phyloP scores from a whole-genome alignment of 306 rosid genomes.

The Fagus sylvatica region DNA sequence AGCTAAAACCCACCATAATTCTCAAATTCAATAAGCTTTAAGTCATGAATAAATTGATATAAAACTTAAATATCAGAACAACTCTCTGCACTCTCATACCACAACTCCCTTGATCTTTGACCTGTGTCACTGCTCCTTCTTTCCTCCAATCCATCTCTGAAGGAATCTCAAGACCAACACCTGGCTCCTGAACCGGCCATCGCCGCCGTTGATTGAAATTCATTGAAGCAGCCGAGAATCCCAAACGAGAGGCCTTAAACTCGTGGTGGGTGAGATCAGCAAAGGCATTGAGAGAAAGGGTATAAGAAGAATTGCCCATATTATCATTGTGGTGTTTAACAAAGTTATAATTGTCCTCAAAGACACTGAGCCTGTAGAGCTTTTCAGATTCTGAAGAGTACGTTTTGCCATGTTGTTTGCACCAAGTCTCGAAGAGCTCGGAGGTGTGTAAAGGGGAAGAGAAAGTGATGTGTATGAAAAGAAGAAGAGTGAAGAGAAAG shows the following conservation, averaged over 20 bases:
- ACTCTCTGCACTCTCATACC: slow-evolving; percentile 56
- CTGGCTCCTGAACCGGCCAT: slow-evolving; percentile 15
- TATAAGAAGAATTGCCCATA: slow-evolving; percentile 45
- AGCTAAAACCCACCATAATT: background rate
- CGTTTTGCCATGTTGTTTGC: slow-evolving; percentile 58
- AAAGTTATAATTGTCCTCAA: slow-evolving; percentile 61
- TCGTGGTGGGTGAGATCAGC: slow-evolving; percentile 87
- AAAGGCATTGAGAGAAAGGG: slow-evolving; percentile 75
- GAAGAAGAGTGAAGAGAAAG: slow-evolving; percentile 19
- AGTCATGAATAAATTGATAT: background rate
- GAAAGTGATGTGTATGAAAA: slow-evolving; percentile 12
- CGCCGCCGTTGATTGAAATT: slow-evolving; percentile 14
- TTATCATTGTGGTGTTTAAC: slow-evolving; percentile 52
- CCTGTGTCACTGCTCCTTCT: slow-evolving; percentile 65
- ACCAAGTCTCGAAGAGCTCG: slow-evolving; percentile 67
- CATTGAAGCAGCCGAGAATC: slow-evolving; percentile 49
- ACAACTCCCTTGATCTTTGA: slow-evolving; percentile 85
- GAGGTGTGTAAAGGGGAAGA: slow-evolving; percentile 42
- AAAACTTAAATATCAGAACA: background rate
- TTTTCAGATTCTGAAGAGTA: slow-evolving; percentile 60
- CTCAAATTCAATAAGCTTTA: background rate
- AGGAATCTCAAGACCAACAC: slow-evolving; percentile 39
- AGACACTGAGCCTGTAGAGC: slow-evolving; percentile 56
- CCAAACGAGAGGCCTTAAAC: slow-evolving; percentile 77
- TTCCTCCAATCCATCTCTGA: slow-evolving; percentile 86